Evolutionary conservation across 495 filamentous ascomycete species (phyloP), one percentile per base, ranked within the genome.

Genomic region (Talaromyces borbonicus): DNA sequence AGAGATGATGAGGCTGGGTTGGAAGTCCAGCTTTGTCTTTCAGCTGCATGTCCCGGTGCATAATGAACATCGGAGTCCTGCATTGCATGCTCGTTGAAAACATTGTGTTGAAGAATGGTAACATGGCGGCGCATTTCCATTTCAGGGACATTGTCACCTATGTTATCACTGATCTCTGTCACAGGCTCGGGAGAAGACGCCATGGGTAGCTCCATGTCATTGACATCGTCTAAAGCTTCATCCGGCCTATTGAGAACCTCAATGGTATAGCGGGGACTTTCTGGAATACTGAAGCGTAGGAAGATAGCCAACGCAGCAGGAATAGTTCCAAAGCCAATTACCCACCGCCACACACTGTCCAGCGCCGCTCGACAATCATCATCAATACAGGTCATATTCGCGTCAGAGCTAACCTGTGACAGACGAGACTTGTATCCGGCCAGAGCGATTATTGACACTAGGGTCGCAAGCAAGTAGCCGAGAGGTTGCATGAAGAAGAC

Each of bases 401-500:
- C 38, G 19, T 41, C 23, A 5, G 23, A 5, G 18, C 35, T 38
- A 12, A 38, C 16, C 7, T 38, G 35, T n/a, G 27, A 24, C 9
- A 33, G 44, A 47, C 20, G 16, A 4, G 27, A 25, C 48, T 48
- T 30, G 26, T 53, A 56, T 3, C 33, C 60, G 12, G 55, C 51
- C 11, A 66, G 52, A 12, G 53, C 53, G 14, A 61, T 45, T 8
- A 60, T 46, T 1, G 56, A 56, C 9, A 71, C 58, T 19, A 74
- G 44, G 8, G 66, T 61, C 7, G 63, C 76, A 2, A 69, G 54
- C 5, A 79, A 48, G 40, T 78, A 73, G 3, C 77, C 78, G 3
- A 78, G 24, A 0, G 75, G 66, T 41, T 82, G 78, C 62, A 71
- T 74, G 31, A 74, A 52, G 55, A 80, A 80, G 1, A 82, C 71